Percentiles rank a stretch among this genome's conserved stretches.
These are phyloP conservation scores for Gillenia trifoliata DNA, from an alignment of 306 rosid species.

Conservation along the genomic window DNA sequence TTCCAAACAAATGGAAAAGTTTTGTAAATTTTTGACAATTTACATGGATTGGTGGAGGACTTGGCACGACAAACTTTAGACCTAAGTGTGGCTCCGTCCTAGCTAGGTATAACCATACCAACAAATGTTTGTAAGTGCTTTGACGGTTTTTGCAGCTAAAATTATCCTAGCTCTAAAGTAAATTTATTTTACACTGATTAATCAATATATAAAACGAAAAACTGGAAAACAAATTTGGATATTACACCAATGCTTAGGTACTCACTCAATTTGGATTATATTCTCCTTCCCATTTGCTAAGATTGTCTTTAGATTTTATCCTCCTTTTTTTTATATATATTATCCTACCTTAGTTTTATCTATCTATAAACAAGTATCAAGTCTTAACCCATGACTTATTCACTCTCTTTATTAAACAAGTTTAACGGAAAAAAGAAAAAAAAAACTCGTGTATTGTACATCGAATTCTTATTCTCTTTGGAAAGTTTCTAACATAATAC, in stretches of 20 bases:
- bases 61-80: too few species aligned
- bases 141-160: too few species aligned
- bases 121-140: too few species aligned
- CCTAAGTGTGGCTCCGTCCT: too few species aligned
- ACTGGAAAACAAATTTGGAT: background rate
- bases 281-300: background rate
- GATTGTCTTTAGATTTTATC: background rate
- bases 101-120: too few species aligned
- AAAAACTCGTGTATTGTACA: background rate
- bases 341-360: background rate
- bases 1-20: too few species aligned
- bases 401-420: background rate
- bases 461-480: too few species aligned
- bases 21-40: too few species aligned
- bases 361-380: background rate
- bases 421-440: background rate
- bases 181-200: background rate
- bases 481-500: background rate
- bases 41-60: too few species aligned
- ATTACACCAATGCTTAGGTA: background rate
- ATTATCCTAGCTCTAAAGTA: background rate
- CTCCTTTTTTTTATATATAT: background rate
- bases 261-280: background rate
- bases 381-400: background rate
- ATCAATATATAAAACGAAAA: background rate